Percentiles rank a stretch among this genome's conserved stretches.
phyloP scores from a whole-genome alignment of 345 rosid genomes.

The Aquilaria malaccensis region DNA sequence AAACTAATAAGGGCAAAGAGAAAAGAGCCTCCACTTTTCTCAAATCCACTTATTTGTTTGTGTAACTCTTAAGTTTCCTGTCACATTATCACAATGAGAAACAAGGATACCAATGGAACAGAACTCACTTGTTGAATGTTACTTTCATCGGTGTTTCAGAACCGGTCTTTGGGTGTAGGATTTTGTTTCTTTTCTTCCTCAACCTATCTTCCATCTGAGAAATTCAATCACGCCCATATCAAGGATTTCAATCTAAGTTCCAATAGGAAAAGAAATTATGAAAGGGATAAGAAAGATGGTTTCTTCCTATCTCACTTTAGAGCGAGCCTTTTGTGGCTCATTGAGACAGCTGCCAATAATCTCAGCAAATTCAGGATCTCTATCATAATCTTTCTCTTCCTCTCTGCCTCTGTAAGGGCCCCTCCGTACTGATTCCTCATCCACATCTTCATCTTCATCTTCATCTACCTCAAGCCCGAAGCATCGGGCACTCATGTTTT shows the following conservation, averaged over 20 bases:
- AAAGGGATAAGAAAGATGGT: neutral
- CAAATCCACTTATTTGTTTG: neutral
- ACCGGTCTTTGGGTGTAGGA: constrained; percentile 80
- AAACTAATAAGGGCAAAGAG: neutral
- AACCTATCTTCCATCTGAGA: constrained; percentile 84
- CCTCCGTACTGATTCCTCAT: constrained; percentile 17
- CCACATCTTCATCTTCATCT: constrained; percentile 20
- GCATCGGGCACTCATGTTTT: constrained; percentile 1
- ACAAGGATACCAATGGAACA: too few species aligned
- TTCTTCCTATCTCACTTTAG: constrained; percentile 38
- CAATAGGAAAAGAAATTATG: neutral
- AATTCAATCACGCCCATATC: constrained; percentile 6
- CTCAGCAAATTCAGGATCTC: constrained; percentile 84
- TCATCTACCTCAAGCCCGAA: constrained; percentile 15
- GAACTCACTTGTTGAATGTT: constrained; percentile 71
- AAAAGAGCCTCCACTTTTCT: neutral
- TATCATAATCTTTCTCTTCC: constrained; percentile 56
- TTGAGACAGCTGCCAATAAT: constrained; percentile 67
- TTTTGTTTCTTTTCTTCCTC: constrained; percentile 72
- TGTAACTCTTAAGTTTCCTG: too few species aligned
- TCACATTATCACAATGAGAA: too few species aligned
- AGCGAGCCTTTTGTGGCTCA: constrained; percentile 70
- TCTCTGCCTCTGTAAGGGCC: constrained; percentile 33
- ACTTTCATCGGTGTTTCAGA: constrained; percentile 70
- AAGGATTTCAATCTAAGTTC: neutral